Conservation (phyloP, 768 basidiomycete species). For the Hypholoma fasciculare region DNA sequence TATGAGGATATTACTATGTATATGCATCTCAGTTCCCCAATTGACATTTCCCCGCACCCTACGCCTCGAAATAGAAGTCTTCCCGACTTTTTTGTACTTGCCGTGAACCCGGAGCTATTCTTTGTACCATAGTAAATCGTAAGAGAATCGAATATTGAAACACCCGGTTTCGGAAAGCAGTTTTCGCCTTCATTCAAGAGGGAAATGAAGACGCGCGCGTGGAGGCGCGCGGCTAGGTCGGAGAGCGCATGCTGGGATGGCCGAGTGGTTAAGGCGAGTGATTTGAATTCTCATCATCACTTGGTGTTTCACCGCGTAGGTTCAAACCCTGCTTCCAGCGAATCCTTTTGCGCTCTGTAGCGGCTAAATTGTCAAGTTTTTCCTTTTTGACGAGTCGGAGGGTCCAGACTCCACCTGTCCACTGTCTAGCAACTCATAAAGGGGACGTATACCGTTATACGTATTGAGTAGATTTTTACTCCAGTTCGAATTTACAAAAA, state of each 20-base stretch:
- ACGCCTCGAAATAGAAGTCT: background rate
- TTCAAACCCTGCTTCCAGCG: slow-evolving; percentile 92
- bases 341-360: slow-evolving; percentile 19
- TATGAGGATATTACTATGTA: slow-evolving; percentile 8
- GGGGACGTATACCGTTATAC: no score
- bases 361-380: no score
- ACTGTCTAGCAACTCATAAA: no score
- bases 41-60: background rate
- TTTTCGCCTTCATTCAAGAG: background rate
- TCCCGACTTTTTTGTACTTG: background rate
- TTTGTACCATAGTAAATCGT: no score
- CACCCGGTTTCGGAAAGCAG: background rate
- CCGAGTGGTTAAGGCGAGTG: slow-evolving; percentile 94
- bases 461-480: no score
- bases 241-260: slow-evolving; percentile 51
- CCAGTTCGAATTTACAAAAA: no score
- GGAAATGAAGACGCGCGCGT: background rate
- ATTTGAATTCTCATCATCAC: slow-evolving; percentile 46
- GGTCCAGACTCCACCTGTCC: no score
- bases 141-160: no score
- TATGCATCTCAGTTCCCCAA: background rate
- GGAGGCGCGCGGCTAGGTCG: background rate
- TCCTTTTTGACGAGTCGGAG: no score
- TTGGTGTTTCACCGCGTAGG: slow-evolving; percentile 88
- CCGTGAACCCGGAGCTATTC: no score